Conservation (phyloP, 2,329 filamentous ascomycete genomes). For the Zasmidium angulare region DNA sequence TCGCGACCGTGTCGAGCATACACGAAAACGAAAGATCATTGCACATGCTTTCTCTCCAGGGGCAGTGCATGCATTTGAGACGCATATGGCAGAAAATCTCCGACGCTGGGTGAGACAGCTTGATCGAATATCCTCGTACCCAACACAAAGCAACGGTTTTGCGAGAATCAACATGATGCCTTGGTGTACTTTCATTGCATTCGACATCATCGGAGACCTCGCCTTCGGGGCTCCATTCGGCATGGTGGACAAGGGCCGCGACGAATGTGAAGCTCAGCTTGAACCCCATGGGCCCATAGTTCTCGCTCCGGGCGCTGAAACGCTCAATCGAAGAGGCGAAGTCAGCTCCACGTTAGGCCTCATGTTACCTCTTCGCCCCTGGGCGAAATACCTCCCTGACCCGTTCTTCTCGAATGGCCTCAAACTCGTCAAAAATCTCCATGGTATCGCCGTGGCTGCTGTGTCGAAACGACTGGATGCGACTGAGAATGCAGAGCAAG, state of each 20-base stretch:
- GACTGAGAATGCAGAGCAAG: constrained; percentile 4
- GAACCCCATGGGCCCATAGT: constrained; percentile 19
- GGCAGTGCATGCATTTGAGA: constrained; percentile 35
- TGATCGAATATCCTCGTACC: constrained; percentile 20
- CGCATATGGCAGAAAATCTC: constrained; percentile 33
- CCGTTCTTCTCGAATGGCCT: constrained; percentile 29
- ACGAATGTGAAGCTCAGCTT: constrained; percentile 25
- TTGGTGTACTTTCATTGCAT: constrained; percentile 18
- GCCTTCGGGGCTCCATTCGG: constrained; percentile 31
- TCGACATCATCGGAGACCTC: constrained; percentile 27
- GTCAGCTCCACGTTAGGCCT: constrained; percentile 25
- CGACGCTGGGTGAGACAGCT: constrained; percentile 23
- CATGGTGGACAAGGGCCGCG: constrained; percentile 26
- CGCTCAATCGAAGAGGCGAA: constrained; percentile 25
- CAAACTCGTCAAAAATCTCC: constrained; percentile 21
- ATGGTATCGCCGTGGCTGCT: constrained; percentile 30
- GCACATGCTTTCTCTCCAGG: constrained; percentile 37
- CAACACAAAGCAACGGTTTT: constrained; percentile 10
- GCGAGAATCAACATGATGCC: constrained; percentile 26
- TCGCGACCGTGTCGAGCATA: constrained; percentile 35
- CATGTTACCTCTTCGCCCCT: constrained; percentile 20
- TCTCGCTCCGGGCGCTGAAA: constrained; percentile 22
- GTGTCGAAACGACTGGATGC: constrained; percentile 31
- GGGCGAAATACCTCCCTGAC: constrained; percentile 26
- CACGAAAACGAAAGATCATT: constrained; percentile 38